phyloP scores from a whole-genome alignment of 2,329 filamentous ascomycete species.

The Paecilomyces fulvus region DNA sequence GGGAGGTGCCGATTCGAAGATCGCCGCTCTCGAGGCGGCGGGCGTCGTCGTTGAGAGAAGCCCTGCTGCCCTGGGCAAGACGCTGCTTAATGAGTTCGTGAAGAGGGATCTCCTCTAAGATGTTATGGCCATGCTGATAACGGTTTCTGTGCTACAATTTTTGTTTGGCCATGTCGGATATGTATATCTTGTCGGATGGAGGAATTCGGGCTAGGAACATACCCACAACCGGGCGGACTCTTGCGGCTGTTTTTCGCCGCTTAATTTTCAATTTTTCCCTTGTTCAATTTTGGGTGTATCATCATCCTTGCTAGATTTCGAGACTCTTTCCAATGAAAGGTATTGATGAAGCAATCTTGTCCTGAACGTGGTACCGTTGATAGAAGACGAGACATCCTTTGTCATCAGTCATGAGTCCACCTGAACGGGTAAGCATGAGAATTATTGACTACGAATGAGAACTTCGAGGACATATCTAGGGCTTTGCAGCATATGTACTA shows the following conservation, averaged over 20 bases:
- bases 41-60: conserved; percentile 96
- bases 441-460: background rate
- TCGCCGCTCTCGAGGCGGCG: conserved; percentile 81
- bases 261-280: background rate
- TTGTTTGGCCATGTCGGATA: conserved; percentile 4
- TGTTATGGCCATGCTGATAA: conserved; percentile 6
- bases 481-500: too few species aligned
- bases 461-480: too few species aligned
- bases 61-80: conserved; percentile 85
- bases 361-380: background rate
- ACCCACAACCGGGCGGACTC: background rate
- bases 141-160: conserved; percentile 2
- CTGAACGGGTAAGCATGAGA: background rate
- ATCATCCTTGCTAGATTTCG: background rate
- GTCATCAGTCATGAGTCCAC: background rate
- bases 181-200: background rate
- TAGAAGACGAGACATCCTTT: too few species aligned
- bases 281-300: background rate
- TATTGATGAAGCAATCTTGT: background rate
- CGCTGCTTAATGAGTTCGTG: conserved; percentile 90
- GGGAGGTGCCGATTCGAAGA: conserved; percentile 97
- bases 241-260: background rate
- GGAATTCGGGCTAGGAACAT: background rate
- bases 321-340: background rate
- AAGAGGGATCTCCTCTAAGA: conserved; percentile 85